Conservation (phyloP, 1,284 basidiomycete species). For the Melampsora allii-populina region DNA sequence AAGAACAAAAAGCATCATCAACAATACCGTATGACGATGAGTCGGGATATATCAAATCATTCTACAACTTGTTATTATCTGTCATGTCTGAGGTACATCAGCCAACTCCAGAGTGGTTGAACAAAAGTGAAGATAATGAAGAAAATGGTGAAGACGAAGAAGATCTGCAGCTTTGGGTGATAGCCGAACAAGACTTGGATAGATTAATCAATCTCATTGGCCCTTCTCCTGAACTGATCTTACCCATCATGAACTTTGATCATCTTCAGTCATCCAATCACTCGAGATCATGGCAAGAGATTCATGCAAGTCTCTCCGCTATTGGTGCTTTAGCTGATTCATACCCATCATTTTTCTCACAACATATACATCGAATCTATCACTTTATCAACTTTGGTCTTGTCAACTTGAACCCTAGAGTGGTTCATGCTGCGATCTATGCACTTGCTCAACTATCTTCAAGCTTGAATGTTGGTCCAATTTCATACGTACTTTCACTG, state of each 20-base stretch:
- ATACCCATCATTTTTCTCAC: conserved; percentile 3
- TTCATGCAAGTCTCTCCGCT: conserved; percentile 22
- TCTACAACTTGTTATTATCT: not conserved
- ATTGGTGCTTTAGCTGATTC: conserved; percentile 26
- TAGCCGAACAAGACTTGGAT: conserved; percentile 33
- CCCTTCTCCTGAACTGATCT: conserved; percentile 27
- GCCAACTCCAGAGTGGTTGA: conserved; percentile 10
- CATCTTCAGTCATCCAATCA: conserved; percentile 2
- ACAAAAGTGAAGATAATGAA: conserved; percentile 4
- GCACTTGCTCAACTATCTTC: conserved; percentile 30
- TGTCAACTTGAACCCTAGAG: conserved; percentile 18
- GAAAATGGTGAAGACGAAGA: conserved; percentile 21
- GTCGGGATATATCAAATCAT: no score
- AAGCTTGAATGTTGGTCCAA: conserved; percentile 12
- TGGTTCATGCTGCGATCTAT: conserved; percentile 35
- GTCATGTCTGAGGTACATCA: not conserved
- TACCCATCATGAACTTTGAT: conserved; percentile 13
- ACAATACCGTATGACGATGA: no score
- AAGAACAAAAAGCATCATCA: no score
- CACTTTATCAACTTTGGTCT: conserved; percentile 12
- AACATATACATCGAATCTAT: conserved; percentile 9
- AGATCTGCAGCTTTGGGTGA: conserved; percentile 9
- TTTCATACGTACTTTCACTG: not conserved
- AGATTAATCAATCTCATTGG: conserved; percentile 9
- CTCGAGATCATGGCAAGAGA: conserved; percentile 8